Evolutionary conservation across 2,329 filamentous ascomycete species (phyloP), one percentile per base, ranked within the genome.

Genomic region (Sclerotinia nivalis): DNA sequence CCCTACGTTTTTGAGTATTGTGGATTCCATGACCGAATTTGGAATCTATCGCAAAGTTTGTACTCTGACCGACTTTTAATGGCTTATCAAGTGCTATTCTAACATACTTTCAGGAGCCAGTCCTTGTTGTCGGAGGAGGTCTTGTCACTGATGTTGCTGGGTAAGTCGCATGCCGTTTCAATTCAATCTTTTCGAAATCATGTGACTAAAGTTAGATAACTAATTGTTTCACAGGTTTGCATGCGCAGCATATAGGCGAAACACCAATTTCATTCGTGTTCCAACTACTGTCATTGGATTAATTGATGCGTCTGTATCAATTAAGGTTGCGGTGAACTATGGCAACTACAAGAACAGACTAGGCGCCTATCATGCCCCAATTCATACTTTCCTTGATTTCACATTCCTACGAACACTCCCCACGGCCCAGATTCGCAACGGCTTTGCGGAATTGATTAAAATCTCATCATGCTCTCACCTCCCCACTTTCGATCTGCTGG

Each of bases 301-400:
- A 61, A 92, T 92, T 71, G 90, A 93, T 76, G 90, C 90, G 4
- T 91, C 88, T 25, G 90, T 92, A 65, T 90, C 87, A 49, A 92
- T 92, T 83, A 92, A 92, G 78, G 90, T 92, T n/a, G 90, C 88
- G 18, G 89, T 92, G 75, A 92, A 92, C 82, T 91, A 92, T 75
- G 89, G 88, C 77, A 87, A 89, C 78, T 91, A 91, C 83, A 92
- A 92, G 84, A 92, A 92, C 80, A 84, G 89, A 18, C 84, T 92
- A 0, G 89, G 89, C 40, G 90, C 89, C 5, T 92, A 92, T 77
- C 90, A 92, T 76, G 89, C 90, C 0, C 90, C 90, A 0, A 84
- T 87, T 61, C 88, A 90, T 77, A 92, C 90, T 0, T 91, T 92
- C 82, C 85, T 92, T 59, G 90, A 92, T 78, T 92, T 92, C 78